Percentiles rank a stretch among this genome's conserved stretches.
These are phyloP conservation scores for Saccharomyces pastorianus DNA, from an alignment of 1,139 yeast genomes.

Conservation along the genomic window DNA sequence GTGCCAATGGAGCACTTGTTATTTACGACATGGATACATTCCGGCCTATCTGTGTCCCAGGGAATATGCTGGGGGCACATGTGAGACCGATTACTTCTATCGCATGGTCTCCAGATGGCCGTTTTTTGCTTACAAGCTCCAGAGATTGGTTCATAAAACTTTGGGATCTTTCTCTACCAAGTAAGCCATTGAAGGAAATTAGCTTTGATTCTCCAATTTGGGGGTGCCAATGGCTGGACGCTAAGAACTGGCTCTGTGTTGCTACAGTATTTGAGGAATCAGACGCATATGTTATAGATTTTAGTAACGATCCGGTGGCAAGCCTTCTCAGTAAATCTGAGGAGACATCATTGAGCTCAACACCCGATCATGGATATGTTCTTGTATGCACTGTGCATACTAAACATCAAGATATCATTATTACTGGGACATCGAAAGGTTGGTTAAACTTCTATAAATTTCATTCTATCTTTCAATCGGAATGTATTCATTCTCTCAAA, in stretches of 20 bases:
- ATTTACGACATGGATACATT: constrained; percentile 67
- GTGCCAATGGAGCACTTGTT: constrained; percentile 68
- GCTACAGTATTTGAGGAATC: constrained; percentile 36
- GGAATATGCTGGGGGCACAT: constrained; percentile 51
- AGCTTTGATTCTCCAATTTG: constrained; percentile 44
- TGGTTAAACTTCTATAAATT: constrained; percentile 47
- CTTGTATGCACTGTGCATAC: constrained; percentile 31
- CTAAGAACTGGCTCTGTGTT: constrained; percentile 13
- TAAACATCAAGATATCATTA: constrained; percentile 39
- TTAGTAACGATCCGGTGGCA: constrained; percentile 39
- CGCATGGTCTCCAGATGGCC: constrained; percentile 70
- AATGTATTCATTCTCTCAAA: constrained; percentile 43
- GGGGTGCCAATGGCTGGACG: constrained; percentile 25
- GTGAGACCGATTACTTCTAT: constrained; percentile 67
- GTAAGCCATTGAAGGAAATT: constrained; percentile 68
- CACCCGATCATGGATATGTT: constrained; percentile 25
- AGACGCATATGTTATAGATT: constrained; percentile 43
- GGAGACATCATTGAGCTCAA: constrained; percentile 10
- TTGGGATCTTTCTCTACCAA: constrained; percentile 61
- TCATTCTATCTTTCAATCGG: background rate
- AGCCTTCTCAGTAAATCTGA: constrained; percentile 29
- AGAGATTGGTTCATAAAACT: constrained; percentile 78
- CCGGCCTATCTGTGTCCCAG: constrained; percentile 33
- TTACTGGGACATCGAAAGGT: constrained; percentile 79
- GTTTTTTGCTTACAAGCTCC: constrained; percentile 64